Evolutionary conservation across 257 asterid genomes (phyloP), one percentile per base, ranked within the genome.

Genomic region (Nicotiana otophora): DNA sequence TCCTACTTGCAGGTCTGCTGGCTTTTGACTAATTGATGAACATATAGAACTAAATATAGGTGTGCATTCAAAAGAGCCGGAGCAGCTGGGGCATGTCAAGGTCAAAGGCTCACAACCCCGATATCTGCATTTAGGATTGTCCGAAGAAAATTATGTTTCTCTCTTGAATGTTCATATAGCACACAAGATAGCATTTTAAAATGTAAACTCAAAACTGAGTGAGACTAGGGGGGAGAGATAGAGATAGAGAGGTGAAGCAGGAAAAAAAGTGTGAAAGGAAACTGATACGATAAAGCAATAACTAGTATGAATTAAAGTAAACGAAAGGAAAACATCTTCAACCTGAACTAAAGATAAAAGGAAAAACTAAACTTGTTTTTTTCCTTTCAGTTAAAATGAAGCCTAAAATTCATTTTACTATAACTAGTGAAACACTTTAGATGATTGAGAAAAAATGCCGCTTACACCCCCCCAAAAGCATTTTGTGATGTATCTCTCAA

Each of bases 31-130:
- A 83, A 89, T 82, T 81, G 81, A 83, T 72, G 91, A 89, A 83
- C 91, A 90, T 83, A 94, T 84, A 54, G 95, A 90, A 87, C 91
- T 91, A 75, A 92, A 83, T 81, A 95, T 83, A 42, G 98, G 86
- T 26, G 93, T 88, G 86, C 98, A 94, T 72, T 87, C 88, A 51
- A 94, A 88, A 85, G 91, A 86, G 65, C 82, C 82, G 10, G 91
- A 91, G 92, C 98, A 96, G 89, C 92, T 88, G 58, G 98, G 98
- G 90, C 99, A 96, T 76, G 97, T 81, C 88, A 96, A 86, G 82
- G 88, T 88, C 84, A 96, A 87, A 78, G 98, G 94, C 78, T 92
- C 93, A 81, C 98, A 96, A 61, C 95, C 98, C 58, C 82, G 92
- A 85, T 93, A 96, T 84, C 99, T 96, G 95, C 92, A 90, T 64